Evolutionary conservation across 306 rosid species (phyloP).

Genomic region (Acacia crassicarpa): DNA sequence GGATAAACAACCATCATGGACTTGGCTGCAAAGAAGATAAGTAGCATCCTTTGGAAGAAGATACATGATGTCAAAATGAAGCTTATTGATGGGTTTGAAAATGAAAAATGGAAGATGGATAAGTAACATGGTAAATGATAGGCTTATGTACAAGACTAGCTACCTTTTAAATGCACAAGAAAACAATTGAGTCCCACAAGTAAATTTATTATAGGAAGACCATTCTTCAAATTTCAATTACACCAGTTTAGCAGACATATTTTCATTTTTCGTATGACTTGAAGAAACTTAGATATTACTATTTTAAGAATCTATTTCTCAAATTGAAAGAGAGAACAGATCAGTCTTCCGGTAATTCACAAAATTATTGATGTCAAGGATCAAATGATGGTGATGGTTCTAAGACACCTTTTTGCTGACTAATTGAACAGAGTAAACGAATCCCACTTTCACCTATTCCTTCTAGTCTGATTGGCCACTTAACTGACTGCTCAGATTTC

Average conservation of each 20-base stretch:
- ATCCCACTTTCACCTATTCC: slow-evolving; percentile 20
- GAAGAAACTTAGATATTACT: background rate
- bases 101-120: background rate
- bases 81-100: background rate
- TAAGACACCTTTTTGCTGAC: background rate
- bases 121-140: background rate
- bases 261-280: background rate
- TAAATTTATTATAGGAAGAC: background rate
- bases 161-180: too few relatives aligned
- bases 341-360: background rate
- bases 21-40: background rate
- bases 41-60: background rate
- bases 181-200: background rate
- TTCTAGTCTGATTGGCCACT: background rate
- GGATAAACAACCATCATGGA: background rate
- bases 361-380: background rate
- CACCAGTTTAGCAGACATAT: background rate
- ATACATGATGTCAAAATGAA: background rate
- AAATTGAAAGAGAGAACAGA: background rate
- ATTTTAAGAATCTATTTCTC: background rate
- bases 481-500: slow-evolving; percentile 50
- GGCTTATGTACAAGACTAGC: background rate
- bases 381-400: background rate
- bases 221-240: background rate
- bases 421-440: background rate